These are phyloP conservation scores for Pseudogymnoascus sp. DNA, from an alignment of 2,329 filamentous ascomycete genomes.

Conservation along the genomic window DNA sequence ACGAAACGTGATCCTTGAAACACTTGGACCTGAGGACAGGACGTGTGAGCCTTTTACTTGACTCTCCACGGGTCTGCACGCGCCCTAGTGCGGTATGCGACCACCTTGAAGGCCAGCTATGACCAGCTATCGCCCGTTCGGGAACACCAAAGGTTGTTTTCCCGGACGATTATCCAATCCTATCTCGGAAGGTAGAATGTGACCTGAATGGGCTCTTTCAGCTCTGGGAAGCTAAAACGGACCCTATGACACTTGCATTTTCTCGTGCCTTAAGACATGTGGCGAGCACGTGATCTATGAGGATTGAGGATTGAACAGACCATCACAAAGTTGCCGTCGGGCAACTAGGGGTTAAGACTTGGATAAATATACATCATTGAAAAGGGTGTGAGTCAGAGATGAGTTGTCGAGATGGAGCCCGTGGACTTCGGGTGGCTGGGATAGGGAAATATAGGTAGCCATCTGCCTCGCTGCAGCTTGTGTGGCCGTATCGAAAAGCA, in stretches of 20 bases:
- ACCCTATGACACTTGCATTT: slow-evolving; percentile 3
- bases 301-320: slow-evolving; percentile 4
- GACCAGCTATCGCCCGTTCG: slow-evolving; percentile 3
- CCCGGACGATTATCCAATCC: slow-evolving; percentile 2
- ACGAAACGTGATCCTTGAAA: slow-evolving; percentile 1
- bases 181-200: neutral
- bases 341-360: neutral
- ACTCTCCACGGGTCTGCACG: neutral
- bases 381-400: neutral
- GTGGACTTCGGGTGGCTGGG: neutral
- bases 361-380: slow-evolving; percentile 6
- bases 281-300: neutral
- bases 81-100: neutral
- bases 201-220: neutral
- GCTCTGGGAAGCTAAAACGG: neutral
- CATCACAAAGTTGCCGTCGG: neutral
- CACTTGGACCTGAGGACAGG: slow-evolving; percentile 4
- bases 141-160: neutral
- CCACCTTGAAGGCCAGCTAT: slow-evolving; percentile 3
- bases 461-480: slow-evolving; percentile 5
- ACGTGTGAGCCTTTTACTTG: slow-evolving; percentile 4
- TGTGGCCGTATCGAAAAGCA: slow-evolving; percentile 2
- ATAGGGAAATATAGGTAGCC: slow-evolving; percentile 2
- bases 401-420: slow-evolving; percentile 1
- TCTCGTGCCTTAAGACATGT: neutral